Base-by-base conservation (phyloP, 257 asterid genomes). In the Penstemon newberryi region DNA sequence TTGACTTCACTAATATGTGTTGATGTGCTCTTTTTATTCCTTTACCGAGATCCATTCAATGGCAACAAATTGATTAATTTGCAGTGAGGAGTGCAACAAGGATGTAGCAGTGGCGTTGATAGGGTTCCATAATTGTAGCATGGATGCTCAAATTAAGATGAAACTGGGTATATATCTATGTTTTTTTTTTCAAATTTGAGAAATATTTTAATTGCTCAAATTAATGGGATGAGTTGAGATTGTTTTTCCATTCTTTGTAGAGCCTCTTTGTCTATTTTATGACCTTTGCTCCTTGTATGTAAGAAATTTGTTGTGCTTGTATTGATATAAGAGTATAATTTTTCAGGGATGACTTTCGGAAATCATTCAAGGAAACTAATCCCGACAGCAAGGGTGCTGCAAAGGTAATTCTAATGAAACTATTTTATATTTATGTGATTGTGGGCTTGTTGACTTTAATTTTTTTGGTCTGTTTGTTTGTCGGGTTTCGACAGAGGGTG, bases 401-500 rank as follows among this genome's bases (percentile, higher is more conserved):
- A n/a, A 65, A 1, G 82, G 95, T 91, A 84, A 38, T 5, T 33
- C 9, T 39, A 1, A 33, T 18, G 5, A 3, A 25, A 12, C 52
- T 42, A 12, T 0, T 62, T 19, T 57, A 12, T 3, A 0, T 55
- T 0, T 8, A 18, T 60, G 12, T 54, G 4, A 5, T 10, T 7
- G n/a, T 58, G 45, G 6, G 54, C 38, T 64, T 3, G 2, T 13
- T 33, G 19, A 8, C 6, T 63, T 63, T 65, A 47, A 41, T 37
- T 7, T 52, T 15, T 58, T 9, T 53, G 37, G 4, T 36, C 9
- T 37, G 10, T 55, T 19, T 50, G 8, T 65, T 47, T 10, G 50
- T 33, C 69, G 89, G 96, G 95, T 82, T 75, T 96, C 96, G 0
- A 93, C 90, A 60, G 95, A 85, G 77, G 96, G 96, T 66, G 97